Conservation (phyloP, 441 rosid species). For the Melastoma candidum region DNA sequence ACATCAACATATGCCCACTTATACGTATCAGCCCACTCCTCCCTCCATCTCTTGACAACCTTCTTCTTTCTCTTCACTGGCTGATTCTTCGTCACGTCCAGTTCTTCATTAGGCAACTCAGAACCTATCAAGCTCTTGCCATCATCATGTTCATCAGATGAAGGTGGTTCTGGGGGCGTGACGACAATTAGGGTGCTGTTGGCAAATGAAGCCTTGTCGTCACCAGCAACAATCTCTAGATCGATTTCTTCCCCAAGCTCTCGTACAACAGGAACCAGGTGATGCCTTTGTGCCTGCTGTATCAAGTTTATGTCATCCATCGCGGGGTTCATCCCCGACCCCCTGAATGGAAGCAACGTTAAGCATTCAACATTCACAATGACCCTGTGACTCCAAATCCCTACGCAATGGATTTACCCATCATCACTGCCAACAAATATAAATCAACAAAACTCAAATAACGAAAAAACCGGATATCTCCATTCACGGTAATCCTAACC, state of each 20-base stretch:
- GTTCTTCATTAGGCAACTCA: slow-evolving; percentile 58
- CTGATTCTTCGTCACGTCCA: slow-evolving; percentile 54
- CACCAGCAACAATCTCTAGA: slow-evolving; percentile 94
- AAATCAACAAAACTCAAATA: background rate
- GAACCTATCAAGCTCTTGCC: slow-evolving; percentile 52
- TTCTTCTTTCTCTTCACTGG: slow-evolving; percentile 86
- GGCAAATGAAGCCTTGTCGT: slow-evolving; percentile 77
- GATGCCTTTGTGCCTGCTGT: slow-evolving; percentile 97
- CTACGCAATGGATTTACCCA: background rate
- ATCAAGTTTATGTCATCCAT: slow-evolving; percentile 97
- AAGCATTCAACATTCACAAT: slow-evolving; percentile 57
- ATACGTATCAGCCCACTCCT: slow-evolving; percentile 99
- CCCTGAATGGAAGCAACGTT: slow-evolving; percentile 76
- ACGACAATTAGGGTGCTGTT: slow-evolving; percentile 63
- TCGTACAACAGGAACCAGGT: slow-evolving; percentile 53
- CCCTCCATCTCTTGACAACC: slow-evolving; percentile 98
- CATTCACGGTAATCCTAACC: no score
- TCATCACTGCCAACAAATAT: slow-evolving; percentile 21
- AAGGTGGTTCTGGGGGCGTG: slow-evolving; percentile 48
- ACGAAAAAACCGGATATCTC: no score
- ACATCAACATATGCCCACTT: slow-evolving; percentile 98
- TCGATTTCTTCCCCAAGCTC: slow-evolving; percentile 97
- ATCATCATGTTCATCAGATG: slow-evolving; percentile 76
- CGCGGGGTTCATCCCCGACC: slow-evolving; percentile 80
- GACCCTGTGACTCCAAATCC: slow-evolving; percentile 21